phyloP scores from a whole-genome alignment of 2,329 filamentous ascomycete species.

The Ciborinia camelliae region DNA sequence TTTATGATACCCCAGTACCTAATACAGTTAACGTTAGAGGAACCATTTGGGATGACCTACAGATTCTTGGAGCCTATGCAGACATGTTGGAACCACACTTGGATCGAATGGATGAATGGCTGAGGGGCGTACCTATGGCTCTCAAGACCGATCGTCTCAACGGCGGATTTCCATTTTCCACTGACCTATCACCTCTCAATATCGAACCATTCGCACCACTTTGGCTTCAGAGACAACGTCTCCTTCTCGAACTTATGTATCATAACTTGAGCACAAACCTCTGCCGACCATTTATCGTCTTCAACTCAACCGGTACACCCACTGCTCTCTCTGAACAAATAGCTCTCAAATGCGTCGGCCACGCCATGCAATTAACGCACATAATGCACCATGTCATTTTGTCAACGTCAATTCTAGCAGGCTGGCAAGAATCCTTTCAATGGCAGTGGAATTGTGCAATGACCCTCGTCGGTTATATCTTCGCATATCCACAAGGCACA shows the following conservation, averaged over 20 bases:
- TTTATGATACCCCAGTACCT: slow-evolving; percentile 34
- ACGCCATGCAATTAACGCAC: slow-evolving; percentile 40
- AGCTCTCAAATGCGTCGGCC: slow-evolving; percentile 36
- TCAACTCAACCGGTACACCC: slow-evolving; percentile 27
- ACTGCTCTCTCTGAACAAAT: slow-evolving; percentile 33
- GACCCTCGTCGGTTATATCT: slow-evolving; percentile 42
- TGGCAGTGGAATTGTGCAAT: slow-evolving; percentile 46
- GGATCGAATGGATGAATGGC: slow-evolving; percentile 37
- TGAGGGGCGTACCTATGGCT: slow-evolving; percentile 39
- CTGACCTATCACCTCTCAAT: slow-evolving; percentile 38
- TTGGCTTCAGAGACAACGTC: slow-evolving; percentile 45
- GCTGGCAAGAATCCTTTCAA: slow-evolving; percentile 42
- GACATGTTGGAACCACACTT: slow-evolving; percentile 32
- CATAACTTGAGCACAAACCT: slow-evolving; percentile 42
- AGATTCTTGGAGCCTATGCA: slow-evolving; percentile 35
- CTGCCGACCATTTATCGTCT: slow-evolving; percentile 43
- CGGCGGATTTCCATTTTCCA: slow-evolving; percentile 39
- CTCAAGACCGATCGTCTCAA: slow-evolving; percentile 40
- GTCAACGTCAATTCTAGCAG: slow-evolving; percentile 38
- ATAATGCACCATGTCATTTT: slow-evolving; percentile 41
- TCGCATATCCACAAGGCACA: slow-evolving; percentile 40
- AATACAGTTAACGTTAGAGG: slow-evolving; percentile 28
- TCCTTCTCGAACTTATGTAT: slow-evolving; percentile 45
- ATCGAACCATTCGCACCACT: slow-evolving; percentile 40
- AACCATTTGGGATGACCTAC: slow-evolving; percentile 35